phyloP scores from a whole-genome alignment of 108 stramenopile genomes.

The Fragilariopsis cylindrus region DNA sequence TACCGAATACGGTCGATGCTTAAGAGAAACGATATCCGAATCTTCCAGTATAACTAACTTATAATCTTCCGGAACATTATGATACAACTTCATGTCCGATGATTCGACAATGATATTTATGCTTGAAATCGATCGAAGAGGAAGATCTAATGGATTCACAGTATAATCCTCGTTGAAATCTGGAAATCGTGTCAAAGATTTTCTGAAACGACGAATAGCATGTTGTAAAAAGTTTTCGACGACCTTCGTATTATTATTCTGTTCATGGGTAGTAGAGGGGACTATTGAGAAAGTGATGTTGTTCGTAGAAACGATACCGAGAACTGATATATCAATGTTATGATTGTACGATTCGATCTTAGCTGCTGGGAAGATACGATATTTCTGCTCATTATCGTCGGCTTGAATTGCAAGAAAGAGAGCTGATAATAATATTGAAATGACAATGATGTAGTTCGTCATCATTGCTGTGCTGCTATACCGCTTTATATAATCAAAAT shows the following conservation, averaged over 20 bases:
- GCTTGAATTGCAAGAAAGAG: not conserved
- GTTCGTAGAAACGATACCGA: conserved; percentile 10
- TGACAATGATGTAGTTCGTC: not conserved
- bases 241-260: not conserved
- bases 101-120: conserved; percentile 23
- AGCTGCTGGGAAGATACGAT: conserved; percentile 41
- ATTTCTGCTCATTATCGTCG: not conserved
- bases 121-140: not conserved
- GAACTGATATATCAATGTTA: not conserved
- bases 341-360: conserved; percentile 22
- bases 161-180: conserved; percentile 32
- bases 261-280: not conserved
- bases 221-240: conserved; percentile 15
- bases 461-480: not conserved
- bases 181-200: conserved; percentile 19
- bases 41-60: conserved; percentile 11
- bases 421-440: not conserved
- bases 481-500: no score
- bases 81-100: conserved; percentile 11
- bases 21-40: conserved; percentile 8
- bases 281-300: not conserved
- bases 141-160: conserved; percentile 22
- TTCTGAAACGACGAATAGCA: conserved; percentile 25
- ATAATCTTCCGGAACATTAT: conserved; percentile 52
- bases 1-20: conserved; percentile 59